These are phyloP conservation scores for Penicillium glabrum DNA, from an alignment of 2,329 filamentous ascomycete genomes.

Conservation along the genomic window DNA sequence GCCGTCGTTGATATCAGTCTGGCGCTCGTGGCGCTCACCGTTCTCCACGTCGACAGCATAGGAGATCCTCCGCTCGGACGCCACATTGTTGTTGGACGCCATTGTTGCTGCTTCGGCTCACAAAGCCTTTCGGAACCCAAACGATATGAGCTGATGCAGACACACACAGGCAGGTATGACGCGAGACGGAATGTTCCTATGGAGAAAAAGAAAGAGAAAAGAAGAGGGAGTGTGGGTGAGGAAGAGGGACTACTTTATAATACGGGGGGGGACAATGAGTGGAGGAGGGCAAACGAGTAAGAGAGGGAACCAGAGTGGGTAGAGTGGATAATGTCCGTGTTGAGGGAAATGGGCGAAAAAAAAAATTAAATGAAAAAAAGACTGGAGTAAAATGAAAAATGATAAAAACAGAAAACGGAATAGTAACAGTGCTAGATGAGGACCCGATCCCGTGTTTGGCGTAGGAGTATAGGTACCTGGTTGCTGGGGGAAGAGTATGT, in stretches of 20 bases:
- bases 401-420: slow-evolving; percentile 7
- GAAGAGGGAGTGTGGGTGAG: slow-evolving; percentile 22
- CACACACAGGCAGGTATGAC: slow-evolving; percentile 38
- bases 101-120: slow-evolving; percentile 44
- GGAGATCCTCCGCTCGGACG: slow-evolving; percentile 43
- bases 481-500: slow-evolving; percentile 17
- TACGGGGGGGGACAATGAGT: slow-evolving; percentile 15
- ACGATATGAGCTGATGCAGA: slow-evolving; percentile 38
- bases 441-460: slow-evolving; percentile 15
- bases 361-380: slow-evolving; percentile 4
- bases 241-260: slow-evolving; percentile 39
- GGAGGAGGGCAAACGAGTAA: slow-evolving; percentile 12
- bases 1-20: slow-evolving; percentile 26
- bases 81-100: slow-evolving; percentile 23
- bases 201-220: slow-evolving; percentile 18
- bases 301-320: slow-evolving; percentile 21
- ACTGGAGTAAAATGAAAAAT: slow-evolving; percentile 6
- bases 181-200: slow-evolving; percentile 42
- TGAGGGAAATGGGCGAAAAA: slow-evolving; percentile 17
- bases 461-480: slow-evolving; percentile 12
- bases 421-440: background rate
- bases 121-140: slow-evolving; percentile 36
- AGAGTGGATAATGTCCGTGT: slow-evolving; percentile 22
- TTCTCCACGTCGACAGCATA: slow-evolving; percentile 46
- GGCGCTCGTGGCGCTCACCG: slow-evolving; percentile 35